Percentiles rank a stretch among this genome's conserved stretches.
These are phyloP conservation scores for Melampsora larici-populina DNA, from an alignment of 1,284 basidiomycete genomes.

Conservation along the genomic window DNA sequence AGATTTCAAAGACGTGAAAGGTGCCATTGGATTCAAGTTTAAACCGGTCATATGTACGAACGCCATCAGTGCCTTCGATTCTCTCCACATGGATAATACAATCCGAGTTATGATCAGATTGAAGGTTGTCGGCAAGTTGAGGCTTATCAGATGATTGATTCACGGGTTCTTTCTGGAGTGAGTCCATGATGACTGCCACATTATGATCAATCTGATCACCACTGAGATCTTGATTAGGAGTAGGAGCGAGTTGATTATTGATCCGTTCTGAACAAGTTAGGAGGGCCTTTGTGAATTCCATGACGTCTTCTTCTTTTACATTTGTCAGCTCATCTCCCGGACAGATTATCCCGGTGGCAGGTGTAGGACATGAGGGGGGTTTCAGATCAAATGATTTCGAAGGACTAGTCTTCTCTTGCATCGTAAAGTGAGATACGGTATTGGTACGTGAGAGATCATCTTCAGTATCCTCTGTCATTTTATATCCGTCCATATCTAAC, in stretches of 20 bases:
- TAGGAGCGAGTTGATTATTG: constrained; percentile 8
- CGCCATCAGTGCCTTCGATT: constrained; percentile 19
- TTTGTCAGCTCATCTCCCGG: background rate
- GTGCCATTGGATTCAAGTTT: constrained; percentile 55
- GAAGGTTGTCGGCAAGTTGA: background rate
- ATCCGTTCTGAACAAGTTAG: constrained; percentile 31
- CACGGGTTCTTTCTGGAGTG: background rate
- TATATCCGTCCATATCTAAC: constrained; percentile 42
- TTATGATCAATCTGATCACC: constrained; percentile 20
- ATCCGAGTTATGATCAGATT: background rate
- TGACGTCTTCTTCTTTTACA: constrained; percentile 23
- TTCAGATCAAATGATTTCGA: no score
- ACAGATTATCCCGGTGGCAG: no score
- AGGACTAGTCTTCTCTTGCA: no score
- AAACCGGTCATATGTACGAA: constrained; percentile 52
- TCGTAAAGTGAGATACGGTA: constrained; percentile 12
- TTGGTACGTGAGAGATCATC: background rate
- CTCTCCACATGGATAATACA: constrained; percentile 23
- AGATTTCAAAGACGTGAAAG: constrained; percentile 58
- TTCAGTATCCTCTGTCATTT: constrained; percentile 22
- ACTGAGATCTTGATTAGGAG: background rate
- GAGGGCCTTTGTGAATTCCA: constrained; percentile 41
- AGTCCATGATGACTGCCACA: constrained; percentile 4
- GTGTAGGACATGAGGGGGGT: background rate
- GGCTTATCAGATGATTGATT: background rate